Percentiles rank a stretch among this genome's conserved stretches.
These are phyloP conservation scores for Trichoderma gracile DNA, from an alignment of 2,329 filamentous ascomycete species.

Conservation along the genomic window DNA sequence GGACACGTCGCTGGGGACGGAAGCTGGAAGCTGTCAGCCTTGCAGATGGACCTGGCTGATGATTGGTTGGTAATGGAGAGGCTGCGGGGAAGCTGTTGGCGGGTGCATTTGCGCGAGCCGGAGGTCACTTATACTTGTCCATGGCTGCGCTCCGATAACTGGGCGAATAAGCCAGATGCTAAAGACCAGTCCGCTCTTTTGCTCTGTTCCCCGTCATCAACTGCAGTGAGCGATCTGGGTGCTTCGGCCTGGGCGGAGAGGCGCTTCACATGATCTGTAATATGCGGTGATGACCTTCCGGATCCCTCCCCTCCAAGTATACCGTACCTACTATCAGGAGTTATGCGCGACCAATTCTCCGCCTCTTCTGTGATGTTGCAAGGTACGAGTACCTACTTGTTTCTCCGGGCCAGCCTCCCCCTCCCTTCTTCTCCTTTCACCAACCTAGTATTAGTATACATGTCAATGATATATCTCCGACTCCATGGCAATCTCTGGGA, in stretches of 20 bases:
- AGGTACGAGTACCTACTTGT: conserved; percentile 7
- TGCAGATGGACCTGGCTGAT: background rate
- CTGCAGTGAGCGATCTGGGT: background rate
- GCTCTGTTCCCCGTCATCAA: background rate
- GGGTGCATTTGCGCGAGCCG: background rate
- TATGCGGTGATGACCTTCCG: no score
- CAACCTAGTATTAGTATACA: background rate
- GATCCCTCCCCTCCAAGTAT: no score
- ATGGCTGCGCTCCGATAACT: background rate
- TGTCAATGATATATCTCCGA: background rate
- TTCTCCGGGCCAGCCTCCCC: conserved; percentile 3
- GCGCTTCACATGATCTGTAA: conserved; percentile 9
- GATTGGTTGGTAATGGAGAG: conserved; percentile 1
- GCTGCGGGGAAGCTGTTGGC: background rate
- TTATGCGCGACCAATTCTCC: background rate
- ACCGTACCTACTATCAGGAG: no score
- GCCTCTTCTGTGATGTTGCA: background rate
- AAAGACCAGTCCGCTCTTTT: background rate
- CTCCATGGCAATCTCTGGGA: background rate
- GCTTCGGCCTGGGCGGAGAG: conserved; percentile 8
- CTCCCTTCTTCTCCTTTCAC: background rate
- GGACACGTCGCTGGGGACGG: conserved; percentile 24
- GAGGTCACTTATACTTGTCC: background rate
- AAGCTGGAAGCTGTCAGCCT: conserved; percentile 14
- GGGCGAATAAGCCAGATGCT: background rate